Evolutionary conservation across 768 basidiomycete species (phyloP), one percentile per base, ranked within the genome.

Genomic region (Coprinellus aureogranulatus): DNA sequence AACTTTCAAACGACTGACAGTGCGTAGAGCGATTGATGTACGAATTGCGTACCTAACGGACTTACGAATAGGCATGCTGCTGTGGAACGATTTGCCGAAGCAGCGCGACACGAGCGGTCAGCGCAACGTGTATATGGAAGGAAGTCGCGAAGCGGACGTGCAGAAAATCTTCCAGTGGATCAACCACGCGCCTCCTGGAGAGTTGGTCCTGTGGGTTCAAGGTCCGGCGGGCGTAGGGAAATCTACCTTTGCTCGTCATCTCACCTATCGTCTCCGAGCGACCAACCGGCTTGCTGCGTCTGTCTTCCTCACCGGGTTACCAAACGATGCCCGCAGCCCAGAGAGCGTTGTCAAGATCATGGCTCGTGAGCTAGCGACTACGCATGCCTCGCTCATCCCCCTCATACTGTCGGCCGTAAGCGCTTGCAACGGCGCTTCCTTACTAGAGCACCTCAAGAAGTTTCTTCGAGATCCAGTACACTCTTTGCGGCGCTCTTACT

Each of bases 191-290:
- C 34, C 34, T 14, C 14, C 34, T 14, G 8, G 8, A 14, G 34
- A 34, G 34, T 34, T 14, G 34, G 14, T 14, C 34, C 37, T 60
- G 4, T 60, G 59, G 54, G 30, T 60, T 14, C 54, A 55, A 9
- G 59, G 59, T 22, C 26, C 59, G 2, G 54, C 59, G 3, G 59
- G 59, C 2, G 3, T 55, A 5, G 59, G 59, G 14, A 60, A 60
- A 14, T 60, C 59, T 20, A 60, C 47, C 0, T 23, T 55, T 2
- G 59, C 46, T 30, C 46, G 18, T 30, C 23, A 48, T 4, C 54
- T 60, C n/a, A 18, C 50, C 18, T 27, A 52, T n/a, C 20, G 26
- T n/a, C 22, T 55, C 4, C 53, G 53, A 28, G 9, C 31, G 14
- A 41, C 55, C 16, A 54, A 48, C 6, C 44, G 55, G 14, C 47